A percentile compares a stretch with the other conserved stretches of the same genome.
These are phyloP conservation scores for Albugo laibachii DNA, from an alignment of 352 stramenopile species.

Conservation along the genomic window DNA sequence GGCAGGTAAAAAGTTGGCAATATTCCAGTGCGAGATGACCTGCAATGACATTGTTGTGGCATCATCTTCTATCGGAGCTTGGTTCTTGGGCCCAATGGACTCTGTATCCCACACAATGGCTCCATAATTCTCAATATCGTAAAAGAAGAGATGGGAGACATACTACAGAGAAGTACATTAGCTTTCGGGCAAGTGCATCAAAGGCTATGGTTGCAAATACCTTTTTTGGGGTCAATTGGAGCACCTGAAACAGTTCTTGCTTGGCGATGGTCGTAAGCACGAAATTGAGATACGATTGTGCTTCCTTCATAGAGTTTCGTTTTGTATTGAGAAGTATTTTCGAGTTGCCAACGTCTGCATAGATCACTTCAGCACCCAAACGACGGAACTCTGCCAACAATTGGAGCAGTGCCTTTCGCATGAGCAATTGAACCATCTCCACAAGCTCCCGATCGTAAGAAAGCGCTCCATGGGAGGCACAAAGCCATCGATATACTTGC, in stretches of 20 bases:
- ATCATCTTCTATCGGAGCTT: constrained; percentile 10
- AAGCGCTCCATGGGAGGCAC: constrained; percentile 71
- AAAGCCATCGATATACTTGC: constrained; percentile 89
- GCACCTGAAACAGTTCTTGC: constrained; percentile 68
- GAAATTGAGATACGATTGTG: constrained; percentile 89
- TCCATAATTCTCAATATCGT: constrained; percentile 93
- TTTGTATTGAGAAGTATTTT: constrained; percentile 51
- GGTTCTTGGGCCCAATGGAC: constrained; percentile 8
- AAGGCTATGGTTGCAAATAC: neutral
- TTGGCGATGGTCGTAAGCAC: constrained; percentile 83
- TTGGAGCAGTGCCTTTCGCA: constrained; percentile 86
- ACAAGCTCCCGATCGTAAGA: constrained; percentile 91
- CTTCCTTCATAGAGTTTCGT: constrained; percentile 57
- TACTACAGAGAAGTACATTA: constrained; percentile 21
- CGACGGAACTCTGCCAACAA: constrained; percentile 88
- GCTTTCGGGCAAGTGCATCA: neutral
- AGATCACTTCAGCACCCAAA: constrained; percentile 89
- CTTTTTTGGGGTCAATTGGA: constrained; percentile 46
- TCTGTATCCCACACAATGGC: constrained; percentile 60
- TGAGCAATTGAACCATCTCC: constrained; percentile 85
- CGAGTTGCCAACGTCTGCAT: constrained; percentile 37
- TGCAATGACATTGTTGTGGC: constrained; percentile 17
- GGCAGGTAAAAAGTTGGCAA: constrained; percentile 67
- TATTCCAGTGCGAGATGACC: constrained; percentile 79
- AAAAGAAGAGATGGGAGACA: constrained; percentile 85